Evolutionary conservation across 1,284 basidiomycete genomes (phyloP), one percentile per base, ranked within the genome.

Genomic region (Takashimella tepidaria): DNA sequence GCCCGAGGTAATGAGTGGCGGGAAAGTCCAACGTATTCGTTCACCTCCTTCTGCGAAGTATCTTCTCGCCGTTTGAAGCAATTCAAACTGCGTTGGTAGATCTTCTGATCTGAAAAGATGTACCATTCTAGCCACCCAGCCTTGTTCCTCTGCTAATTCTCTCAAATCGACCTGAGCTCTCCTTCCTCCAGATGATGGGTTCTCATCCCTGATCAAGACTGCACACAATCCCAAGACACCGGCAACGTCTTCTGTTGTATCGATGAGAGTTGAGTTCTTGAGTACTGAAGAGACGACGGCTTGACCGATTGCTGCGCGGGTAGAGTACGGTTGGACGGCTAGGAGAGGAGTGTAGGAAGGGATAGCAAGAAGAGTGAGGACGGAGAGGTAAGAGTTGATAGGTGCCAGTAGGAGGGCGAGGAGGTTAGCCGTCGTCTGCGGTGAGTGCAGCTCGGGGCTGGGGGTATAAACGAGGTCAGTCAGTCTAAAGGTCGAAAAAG

Each of bases 91-190:
- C 16, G 86, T 83, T 58, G 83, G 85, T 55, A 93, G 72, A 25
- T 87, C 86, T 51, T 95, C 88, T 1, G 89, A 82, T 21, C 84
- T 80, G 83, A 97, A 93, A 26, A 96, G 72, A 78, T 97, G 92
- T 3, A 97, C 87, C 88, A 97, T 95, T 58, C 92, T 80, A 21
- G 92, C 92, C 13, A 96, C 84, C 92, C 92, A 97, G 0, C 92
- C 93, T 67, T 97, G 92, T 72, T 97, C 93, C 73, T 96, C 93
- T 0, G 92, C 92, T 78, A 91, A 80, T 69, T 96, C 92, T 67
- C 92, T 88, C 49, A 85, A 77, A 66, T 92, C 90, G 79, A 76
- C 83, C 79, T 59, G 64, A 47, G 49, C 63, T 37, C 62, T 51
- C 47, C 60, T 50, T 42, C 84, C 84, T 56, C 82, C 67, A 12